Conservation (phyloP, 2,329 filamentous ascomycete genomes). For the Calycina marina region DNA sequence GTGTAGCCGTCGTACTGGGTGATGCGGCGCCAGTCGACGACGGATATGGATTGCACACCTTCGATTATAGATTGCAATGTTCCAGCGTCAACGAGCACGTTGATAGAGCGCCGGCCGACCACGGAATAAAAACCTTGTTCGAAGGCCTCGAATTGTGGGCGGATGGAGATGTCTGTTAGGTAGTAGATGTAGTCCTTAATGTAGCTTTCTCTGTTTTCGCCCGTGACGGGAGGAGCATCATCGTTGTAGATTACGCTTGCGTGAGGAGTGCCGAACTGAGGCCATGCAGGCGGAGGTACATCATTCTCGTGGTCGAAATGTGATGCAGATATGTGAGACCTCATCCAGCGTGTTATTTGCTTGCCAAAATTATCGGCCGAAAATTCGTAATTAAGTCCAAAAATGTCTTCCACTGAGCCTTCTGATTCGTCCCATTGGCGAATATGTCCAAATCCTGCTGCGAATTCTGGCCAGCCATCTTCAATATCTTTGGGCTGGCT, state of each 20-base stretch:
- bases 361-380: conserved; percentile 46
- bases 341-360: conserved; percentile 44
- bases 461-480: conserved; percentile 78
- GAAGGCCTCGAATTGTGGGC: conserved; percentile 68
- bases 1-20: conserved; percentile 75
- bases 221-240: conserved; percentile 58
- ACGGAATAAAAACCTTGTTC: conserved; percentile 65
- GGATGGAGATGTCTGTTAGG: conserved; percentile 64
- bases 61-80: conserved; percentile 69
- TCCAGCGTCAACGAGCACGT: conserved; percentile 45
- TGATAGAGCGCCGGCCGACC: conserved; percentile 52
- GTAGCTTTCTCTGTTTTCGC: conserved; percentile 62
- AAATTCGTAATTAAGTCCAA: conserved; percentile 77
- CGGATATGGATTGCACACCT: conserved; percentile 68
- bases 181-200: conserved; percentile 75
- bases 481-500: conserved; percentile 60
- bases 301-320: too few relatives aligned
- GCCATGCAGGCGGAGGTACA: conserved; percentile 29
- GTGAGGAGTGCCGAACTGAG: conserved; percentile 29
- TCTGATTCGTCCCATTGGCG: conserved; percentile 63
- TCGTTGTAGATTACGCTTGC: conserved; percentile 25
- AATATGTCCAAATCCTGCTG: conserved; percentile 57
- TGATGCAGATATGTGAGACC: too few relatives aligned
- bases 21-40: conserved; percentile 54
- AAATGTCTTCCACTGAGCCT: conserved; percentile 67